These are phyloP conservation scores for Hericium rajendrae DNA, from an alignment of 768 basidiomycete genomes.

Conservation along the genomic window DNA sequence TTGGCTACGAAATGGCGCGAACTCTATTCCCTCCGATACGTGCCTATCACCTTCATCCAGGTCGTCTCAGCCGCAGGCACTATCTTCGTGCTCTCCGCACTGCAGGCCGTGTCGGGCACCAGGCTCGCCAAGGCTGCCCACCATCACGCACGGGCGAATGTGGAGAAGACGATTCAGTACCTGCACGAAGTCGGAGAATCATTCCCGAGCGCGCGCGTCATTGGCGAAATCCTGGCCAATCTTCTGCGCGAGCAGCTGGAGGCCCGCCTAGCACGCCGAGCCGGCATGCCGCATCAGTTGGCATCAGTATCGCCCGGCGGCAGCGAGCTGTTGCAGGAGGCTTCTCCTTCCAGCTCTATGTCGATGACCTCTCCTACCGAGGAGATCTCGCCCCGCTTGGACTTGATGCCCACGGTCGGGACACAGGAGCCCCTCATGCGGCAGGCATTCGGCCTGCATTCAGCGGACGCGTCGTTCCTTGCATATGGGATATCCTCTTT, in stretches of 20 bases:
- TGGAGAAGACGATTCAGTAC: slow-evolving; percentile 5
- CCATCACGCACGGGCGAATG: slow-evolving; percentile 3
- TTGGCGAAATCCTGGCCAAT: slow-evolving; percentile 11
- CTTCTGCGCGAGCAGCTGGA: slow-evolving; percentile 10
- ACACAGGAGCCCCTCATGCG: no score
- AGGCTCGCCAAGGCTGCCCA: slow-evolving; percentile 8
- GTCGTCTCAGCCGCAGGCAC: slow-evolving; percentile 14
- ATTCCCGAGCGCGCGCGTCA: slow-evolving; percentile 7
- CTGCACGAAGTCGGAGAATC: slow-evolving; percentile 11
- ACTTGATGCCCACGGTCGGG: no score
- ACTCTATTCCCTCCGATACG: slow-evolving; percentile 9
- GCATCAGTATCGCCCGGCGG: background rate
- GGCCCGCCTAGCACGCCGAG: slow-evolving; percentile 7
- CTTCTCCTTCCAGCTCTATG: background rate
- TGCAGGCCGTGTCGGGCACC: slow-evolving; percentile 12
- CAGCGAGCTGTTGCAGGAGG: background rate
- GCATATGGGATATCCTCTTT: no score
- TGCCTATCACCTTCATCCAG: slow-evolving; percentile 15
- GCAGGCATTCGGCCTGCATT: no score
- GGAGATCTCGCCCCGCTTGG: background rate
- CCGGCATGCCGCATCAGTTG: background rate
- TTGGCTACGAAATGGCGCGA: slow-evolving; percentile 9
- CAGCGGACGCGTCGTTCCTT: no score
- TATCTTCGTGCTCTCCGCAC: slow-evolving; percentile 15
- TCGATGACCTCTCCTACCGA: background rate